Base-by-base conservation (phyloP, 192 early-diverging fungal genomes). In the Backusella circina region DNA sequence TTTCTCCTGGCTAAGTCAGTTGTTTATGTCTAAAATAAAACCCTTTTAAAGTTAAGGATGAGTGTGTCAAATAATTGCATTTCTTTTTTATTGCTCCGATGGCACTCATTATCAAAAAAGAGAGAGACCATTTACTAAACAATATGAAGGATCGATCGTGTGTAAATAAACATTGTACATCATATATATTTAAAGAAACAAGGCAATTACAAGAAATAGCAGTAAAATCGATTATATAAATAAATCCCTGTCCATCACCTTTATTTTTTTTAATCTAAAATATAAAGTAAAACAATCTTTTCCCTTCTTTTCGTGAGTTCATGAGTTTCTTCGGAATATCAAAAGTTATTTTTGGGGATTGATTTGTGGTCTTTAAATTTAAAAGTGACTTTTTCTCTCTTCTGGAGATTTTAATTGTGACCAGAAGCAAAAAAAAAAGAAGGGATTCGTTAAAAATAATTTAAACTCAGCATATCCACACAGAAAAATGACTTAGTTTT, bases 401-500 rank as follows among this genome's bases (percentile, higher is more conserved):
- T 61, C 54, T 57, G 18, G 23, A 10, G 44, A 57, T 57, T 57
- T 57, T 57, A 57, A 57, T 57, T 57, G 54, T 28, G 23, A 57
- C 54, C 54, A 57, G 16, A 47, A 47, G 44, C 12, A 41, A 41
- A 51, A 51, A 51, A 23, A 57, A 28, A 57, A 57, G 23, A 51
- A 51, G 47, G 54, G 54, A 57, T 57, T 57, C 54, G 54, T 57
- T 57, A 21, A 26, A 57, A 12, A 3, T n/a, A 18, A 12, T 57
- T 57, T 57, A 23, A 57, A 57, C 54, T 57, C 54, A 21, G 21
- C 3, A 21, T 2, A 26, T 10, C 47, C n/a, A 21, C 47, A 57
- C 54, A 57, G 54, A 51, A 57, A 57, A 57, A 57, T 57, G 54
- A 57, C 54, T 61, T 61, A 61, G 54, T 61, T 61, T 61, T 61